Conservation (phyloP, 208 protist species). For the Leishmania arabica region DNA sequence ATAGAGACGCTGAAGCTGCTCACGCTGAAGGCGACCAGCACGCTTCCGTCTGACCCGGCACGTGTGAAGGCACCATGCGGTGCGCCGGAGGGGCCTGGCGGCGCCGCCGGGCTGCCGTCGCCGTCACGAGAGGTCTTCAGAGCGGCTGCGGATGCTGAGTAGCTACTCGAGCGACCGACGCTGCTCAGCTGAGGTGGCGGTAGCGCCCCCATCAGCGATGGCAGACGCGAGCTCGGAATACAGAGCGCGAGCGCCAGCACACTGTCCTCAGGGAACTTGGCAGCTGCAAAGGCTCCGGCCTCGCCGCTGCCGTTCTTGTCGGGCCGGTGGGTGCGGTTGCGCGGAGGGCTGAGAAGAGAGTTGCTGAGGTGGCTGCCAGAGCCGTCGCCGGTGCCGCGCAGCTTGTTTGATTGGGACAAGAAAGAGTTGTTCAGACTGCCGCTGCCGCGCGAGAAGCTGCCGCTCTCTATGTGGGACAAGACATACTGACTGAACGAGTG, state of each 20-base stretch:
- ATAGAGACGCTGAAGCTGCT: slow-evolving; percentile 80
- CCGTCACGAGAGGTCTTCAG: slow-evolving; percentile 9
- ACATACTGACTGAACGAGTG: slow-evolving; percentile 36
- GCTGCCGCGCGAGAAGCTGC: slow-evolving; percentile 33
- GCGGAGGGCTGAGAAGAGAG: neutral
- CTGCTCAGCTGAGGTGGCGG: slow-evolving; percentile 3
- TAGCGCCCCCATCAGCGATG: slow-evolving; percentile 13
- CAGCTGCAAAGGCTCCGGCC: neutral
- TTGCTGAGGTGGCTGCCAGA: neutral
- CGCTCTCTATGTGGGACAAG: slow-evolving; percentile 36
- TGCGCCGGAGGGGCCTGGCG: neutral
- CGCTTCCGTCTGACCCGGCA: slow-evolving; percentile 9
- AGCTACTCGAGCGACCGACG: neutral
- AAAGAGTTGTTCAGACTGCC: slow-evolving; percentile 15
- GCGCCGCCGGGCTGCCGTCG: neutral
- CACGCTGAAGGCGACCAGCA: slow-evolving; percentile 41
- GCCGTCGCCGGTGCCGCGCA: neutral
- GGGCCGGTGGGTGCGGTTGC: neutral
- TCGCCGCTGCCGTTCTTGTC: slow-evolving; percentile 3
- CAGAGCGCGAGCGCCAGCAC: slow-evolving; percentile 40
- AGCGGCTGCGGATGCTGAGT: neutral
- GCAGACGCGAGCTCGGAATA: slow-evolving; percentile 27
- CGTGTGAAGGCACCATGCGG: neutral
- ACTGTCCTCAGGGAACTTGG: slow-evolving; percentile 42
- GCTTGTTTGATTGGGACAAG: neutral